Evolutionary conservation across 306 rosid genomes (phyloP), one percentile per base, ranked within the genome.

Genomic region (Ochetophila trinervis): DNA sequence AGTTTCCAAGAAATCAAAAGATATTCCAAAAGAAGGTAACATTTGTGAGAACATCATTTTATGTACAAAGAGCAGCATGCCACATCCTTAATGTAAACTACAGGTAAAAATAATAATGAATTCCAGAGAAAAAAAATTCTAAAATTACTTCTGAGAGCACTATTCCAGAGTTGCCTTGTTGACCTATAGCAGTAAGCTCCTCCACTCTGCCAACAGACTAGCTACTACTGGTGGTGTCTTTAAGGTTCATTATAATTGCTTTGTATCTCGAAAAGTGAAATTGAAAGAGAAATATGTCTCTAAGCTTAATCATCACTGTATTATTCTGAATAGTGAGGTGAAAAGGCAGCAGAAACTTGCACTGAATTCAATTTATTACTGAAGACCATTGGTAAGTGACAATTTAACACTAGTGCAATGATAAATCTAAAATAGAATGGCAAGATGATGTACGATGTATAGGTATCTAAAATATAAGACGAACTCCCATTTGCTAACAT

Each of bases 311-410:
- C 21, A 52, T 22, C 32, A 50, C 23, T 23, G 44, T 50, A 60
- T 4, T 36, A 70, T 57, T 63, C 19, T 4, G 27, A 49, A 54
- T 16, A 58, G 20, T 36, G 51, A 32, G 40, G 35, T 16, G 61
- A 63, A 62, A 71, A 17, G 68, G 66, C 58, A 17, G 37, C 44
- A 24, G 64, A 67, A 42, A 23, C 40, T 57, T 40, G 65, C 27
- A 50, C 24, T 36, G 36, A 50, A 60, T 62, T 57, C 55, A 42
- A 42, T 16, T 54, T 24, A 42, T 23, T 70, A 59, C 30, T 19
- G 53, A 22, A 35, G 65, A 48, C 51, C 20, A 36, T 59, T 14
- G 45, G 9, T 27, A n/a, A 45, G 51, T 61, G 12, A 40, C 45
- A 40, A 4, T 40, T 40, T 40, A 58, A 23, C 17, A 21, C 65